Base-by-base conservation (phyloP, 805 yeast genomes). In the Cyberlindnera sargentensis region DNA sequence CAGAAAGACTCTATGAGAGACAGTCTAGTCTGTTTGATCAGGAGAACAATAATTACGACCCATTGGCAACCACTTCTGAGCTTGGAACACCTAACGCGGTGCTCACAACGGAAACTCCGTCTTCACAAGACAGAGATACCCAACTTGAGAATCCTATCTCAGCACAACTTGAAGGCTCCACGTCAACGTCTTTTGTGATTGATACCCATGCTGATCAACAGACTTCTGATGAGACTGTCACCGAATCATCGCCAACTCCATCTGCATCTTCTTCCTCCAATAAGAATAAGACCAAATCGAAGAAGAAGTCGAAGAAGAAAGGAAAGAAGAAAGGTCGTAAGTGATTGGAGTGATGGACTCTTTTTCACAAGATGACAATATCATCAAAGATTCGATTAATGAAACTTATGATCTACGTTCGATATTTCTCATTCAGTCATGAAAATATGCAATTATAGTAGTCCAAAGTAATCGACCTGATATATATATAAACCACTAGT, bases 21-120 rank as follows among this genome's bases (percentile, higher is more conserved):
- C 51, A 49, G 9, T 63, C 68, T 3, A 64, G 68, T 1, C 45
- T 48, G 1, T 65, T 48, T 50, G 70, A 65, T 41, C 51, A 55
- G 29, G 52, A 55, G 31, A 53, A 65, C 36, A 62, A 63, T 41
- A 31, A 44, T n/a, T 53, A 51, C 24, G 54, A 50, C 37, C 44
- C 40, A 28, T 10, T 24, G 11, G 33, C 11, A 20, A n/a, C 31
- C 5, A 5, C 26, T 20, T 25, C 31, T 3, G 36, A 15, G 6
- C 23, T 28, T 28, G 30, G 9, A 7, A 20, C 24, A 30, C 9
- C 9, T 9, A 28, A 28, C 6, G 30, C 30, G 2, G 30, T 28
- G 30, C 30, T 7, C 9, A 9, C 30, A 7, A 7, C 30, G 9
- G 23, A 15, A 3, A 33, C 28, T 20, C 9, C 30, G 9, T 28